Conservation (phyloP, 371 early-diverging fungal species). For the Haplosporangium sp. region DNA sequence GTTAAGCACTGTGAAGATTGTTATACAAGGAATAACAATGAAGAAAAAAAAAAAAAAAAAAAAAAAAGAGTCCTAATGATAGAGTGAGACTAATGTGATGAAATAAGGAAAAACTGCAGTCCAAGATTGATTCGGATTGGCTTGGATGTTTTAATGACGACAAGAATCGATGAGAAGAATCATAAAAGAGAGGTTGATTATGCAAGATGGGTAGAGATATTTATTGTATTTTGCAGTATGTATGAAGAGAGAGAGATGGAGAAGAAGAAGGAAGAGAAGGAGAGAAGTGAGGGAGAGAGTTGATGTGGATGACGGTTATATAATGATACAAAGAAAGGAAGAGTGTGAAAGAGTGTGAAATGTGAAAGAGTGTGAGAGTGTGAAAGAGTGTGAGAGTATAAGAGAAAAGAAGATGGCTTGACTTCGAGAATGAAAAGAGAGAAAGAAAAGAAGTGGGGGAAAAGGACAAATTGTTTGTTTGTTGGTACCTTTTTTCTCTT, state of each 20-base stretch:
- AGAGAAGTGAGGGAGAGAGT: neutral
- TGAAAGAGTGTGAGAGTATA: neutral
- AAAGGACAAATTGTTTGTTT: neutral
- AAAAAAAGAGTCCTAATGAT: neutral
- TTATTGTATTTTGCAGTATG: neutral
- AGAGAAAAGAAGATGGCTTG: neutral
- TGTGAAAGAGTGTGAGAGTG: neutral
- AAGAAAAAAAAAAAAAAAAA: neutral
- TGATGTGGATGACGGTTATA: neutral
- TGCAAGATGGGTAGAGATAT: neutral
- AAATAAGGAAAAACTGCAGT: neutral
- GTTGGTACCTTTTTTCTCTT: too few relatives aligned
- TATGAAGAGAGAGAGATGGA: neutral
- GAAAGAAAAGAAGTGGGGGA: neutral
- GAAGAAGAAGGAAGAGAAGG: neutral
- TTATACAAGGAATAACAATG: too few relatives aligned
- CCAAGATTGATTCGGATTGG: neutral
- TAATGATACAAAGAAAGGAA: neutral
- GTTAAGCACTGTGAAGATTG: neutral
- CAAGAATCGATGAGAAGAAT: neutral
- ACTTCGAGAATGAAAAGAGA: neutral
- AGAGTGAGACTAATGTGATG: neutral
- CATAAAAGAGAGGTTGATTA: neutral
- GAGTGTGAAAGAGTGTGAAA: neutral
- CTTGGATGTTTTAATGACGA: neutral